Conservation (phyloP, 352 stramenopile genomes). For the Phytophthora hibernalis region DNA sequence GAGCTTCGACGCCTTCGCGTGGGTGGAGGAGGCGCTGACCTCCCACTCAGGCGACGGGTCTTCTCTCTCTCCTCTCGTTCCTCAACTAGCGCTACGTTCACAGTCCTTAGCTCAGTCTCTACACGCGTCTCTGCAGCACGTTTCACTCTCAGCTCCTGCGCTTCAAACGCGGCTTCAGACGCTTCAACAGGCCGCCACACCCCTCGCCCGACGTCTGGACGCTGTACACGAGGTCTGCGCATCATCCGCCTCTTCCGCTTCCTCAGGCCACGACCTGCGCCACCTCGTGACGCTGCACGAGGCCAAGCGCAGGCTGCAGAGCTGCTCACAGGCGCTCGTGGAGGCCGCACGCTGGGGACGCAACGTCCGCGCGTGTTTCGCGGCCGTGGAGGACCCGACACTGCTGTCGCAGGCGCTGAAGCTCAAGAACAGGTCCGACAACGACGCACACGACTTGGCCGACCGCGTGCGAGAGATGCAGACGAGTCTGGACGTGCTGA, state of each 20-base stretch:
- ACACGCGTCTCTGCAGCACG: constrained; percentile 66
- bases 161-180: constrained; percentile 63
- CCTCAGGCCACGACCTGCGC: constrained; percentile 43
- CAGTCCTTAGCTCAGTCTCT: constrained; percentile 66
- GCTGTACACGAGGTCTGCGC: constrained; percentile 41
- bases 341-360: constrained; percentile 72
- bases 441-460: constrained; percentile 37
- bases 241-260: constrained; percentile 4
- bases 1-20: constrained; percentile 76
- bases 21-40: constrained; percentile 71
- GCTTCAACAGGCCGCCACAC: constrained; percentile 51
- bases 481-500: constrained; percentile 63
- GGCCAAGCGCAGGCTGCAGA: constrained; percentile 66
- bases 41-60: constrained; percentile 35
- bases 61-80: constrained; percentile 52
- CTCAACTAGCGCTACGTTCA: constrained; percentile 67
- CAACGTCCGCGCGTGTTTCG: constrained; percentile 65
- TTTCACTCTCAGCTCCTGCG: constrained; percentile 52
- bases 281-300: constrained; percentile 75
- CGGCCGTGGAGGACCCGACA: constrained; percentile 51
- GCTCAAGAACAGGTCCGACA: constrained; percentile 6
- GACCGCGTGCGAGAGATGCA: constrained; percentile 70
- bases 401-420: constrained; percentile 25
- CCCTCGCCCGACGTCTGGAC: constrained; percentile 55
- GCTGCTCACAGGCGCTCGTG: constrained; percentile 73